Evolutionary conservation across 306 rosid species (phyloP), one percentile per base, ranked within the genome.

Genomic region (Begonia loranthoides): DNA sequence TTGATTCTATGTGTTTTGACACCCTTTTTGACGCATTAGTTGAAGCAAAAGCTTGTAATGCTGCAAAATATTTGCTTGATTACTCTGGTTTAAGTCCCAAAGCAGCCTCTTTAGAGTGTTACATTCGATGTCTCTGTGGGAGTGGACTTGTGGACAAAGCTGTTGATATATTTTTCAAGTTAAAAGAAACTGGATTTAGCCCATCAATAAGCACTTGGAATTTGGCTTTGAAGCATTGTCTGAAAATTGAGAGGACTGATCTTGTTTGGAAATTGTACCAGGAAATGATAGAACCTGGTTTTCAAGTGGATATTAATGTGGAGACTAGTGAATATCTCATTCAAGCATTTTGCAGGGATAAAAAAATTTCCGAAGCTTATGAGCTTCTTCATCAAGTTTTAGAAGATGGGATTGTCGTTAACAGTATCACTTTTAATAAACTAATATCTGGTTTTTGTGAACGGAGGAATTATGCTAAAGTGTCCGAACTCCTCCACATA

Each of bases 191-290:
- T 50, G 75, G 75, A 19, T 69, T 80, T 70, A 57, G 79, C 52
- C 84, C 77, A 3, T 63, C 66, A 0, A 46, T 76, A 13, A 58
- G 34, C 15, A 83, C 85, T 22, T 87, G 87, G 94, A 83, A 80
- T 56, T 67, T 41, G 2, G 76, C 76, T 38, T 65, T 87, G 17
- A 40, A 54, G 2, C 70, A 71, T 52, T 83, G 79, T 77, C 62
- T 78, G 66, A 80, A 64, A 55, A 61, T 33, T 50, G 51, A 62
- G 51, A 83, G 81, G 68, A 78, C 71, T 24, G 83, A 74, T 66
- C 51, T 78, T 64, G 46, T 83, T 51, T 76, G 94, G 96, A 76
- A 38, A 41, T 71, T 83, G 70, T 87, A 83, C 59, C 63, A 56
- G 17, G 69, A 70, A 60, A 73, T 87, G 94, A 52, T 61, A 63